Conservation (phyloP, 2,329 filamentous ascomycete species). For the Hypoxylon sp. region DNA sequence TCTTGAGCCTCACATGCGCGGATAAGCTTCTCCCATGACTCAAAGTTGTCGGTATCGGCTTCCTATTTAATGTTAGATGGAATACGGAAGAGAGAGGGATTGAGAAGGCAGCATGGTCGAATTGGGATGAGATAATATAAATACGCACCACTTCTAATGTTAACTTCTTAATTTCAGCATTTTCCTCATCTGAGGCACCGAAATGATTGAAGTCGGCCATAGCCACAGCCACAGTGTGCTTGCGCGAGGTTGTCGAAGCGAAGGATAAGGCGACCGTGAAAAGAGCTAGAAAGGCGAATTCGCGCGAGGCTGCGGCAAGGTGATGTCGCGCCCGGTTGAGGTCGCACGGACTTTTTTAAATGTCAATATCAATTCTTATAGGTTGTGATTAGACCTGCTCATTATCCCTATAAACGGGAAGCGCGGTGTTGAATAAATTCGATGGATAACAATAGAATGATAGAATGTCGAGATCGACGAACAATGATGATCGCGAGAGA, state of each 20-base stretch:
- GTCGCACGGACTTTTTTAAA: slow-evolving; percentile 17
- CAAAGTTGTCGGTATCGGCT: slow-evolving; percentile 88
- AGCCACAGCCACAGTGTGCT: slow-evolving; percentile 41
- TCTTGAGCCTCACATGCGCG: slow-evolving; percentile 87
- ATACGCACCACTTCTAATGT: slow-evolving; percentile 81
- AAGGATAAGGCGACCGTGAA: slow-evolving; percentile 17
- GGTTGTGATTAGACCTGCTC: slow-evolving; percentile 1
- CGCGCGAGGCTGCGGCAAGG: slow-evolving; percentile 22
- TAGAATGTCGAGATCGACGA: slow-evolving; percentile 37
- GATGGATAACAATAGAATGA: slow-evolving; percentile 36
- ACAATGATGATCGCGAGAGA: slow-evolving; percentile 40
- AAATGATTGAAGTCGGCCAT: slow-evolving; percentile 82
- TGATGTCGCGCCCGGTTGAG: slow-evolving; percentile 11
- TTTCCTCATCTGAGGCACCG: slow-evolving; percentile 84
- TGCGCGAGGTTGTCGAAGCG: slow-evolving; percentile 1
- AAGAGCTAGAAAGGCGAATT: slow-evolving; percentile 14
- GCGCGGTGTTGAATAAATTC: slow-evolving; percentile 7
- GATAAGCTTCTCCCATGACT: slow-evolving; percentile 94
- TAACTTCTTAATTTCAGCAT: slow-evolving; percentile 84
- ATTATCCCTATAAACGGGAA: slow-evolving; percentile 14
- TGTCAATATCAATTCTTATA: slow-evolving; percentile 17
- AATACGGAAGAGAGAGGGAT: slow-evolving; percentile 26
- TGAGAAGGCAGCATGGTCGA: neutral
- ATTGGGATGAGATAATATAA: slow-evolving; percentile 10
- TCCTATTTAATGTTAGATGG: slow-evolving; percentile 60